Evolutionary conservation across 176 grass and related monocot species (phyloP).

Genomic region (Pharus latifolius): DNA sequence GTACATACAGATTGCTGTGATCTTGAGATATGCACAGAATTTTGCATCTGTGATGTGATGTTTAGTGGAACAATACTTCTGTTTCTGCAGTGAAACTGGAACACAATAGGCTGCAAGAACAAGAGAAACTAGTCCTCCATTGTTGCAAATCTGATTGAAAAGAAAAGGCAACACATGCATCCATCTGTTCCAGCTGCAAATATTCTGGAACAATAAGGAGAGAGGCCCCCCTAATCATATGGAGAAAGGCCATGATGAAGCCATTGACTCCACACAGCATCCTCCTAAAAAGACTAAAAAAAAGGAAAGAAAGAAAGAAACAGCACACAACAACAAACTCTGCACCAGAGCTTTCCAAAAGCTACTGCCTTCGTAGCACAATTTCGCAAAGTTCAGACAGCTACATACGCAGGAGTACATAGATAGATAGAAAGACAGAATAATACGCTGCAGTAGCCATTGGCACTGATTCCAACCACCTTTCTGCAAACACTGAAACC

Average conservation of each 20-base stretch:
- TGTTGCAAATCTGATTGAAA: constrained; percentile 23
- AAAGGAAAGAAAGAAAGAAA: not conserved
- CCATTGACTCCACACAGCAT: constrained; percentile 21
- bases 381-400: constrained; percentile 14
- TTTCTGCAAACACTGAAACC: constrained; percentile 39
- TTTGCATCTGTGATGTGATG: too few species aligned
- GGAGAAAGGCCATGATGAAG: constrained; percentile 5
- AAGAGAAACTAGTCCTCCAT: too few species aligned
- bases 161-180: not conserved
- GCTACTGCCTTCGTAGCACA: not conserved
- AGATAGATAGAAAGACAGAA: constrained; percentile 1
- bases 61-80: too few species aligned
- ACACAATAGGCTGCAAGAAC: too few species aligned
- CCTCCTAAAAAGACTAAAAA: constrained; percentile 11
- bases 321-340: not conserved
- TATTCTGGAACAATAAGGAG: not conserved
- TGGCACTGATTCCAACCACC: constrained; percentile 24
- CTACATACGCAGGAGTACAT: not conserved
- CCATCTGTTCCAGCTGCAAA: too few species aligned
- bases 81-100: too few species aligned
- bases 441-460: not conserved
- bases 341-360: constrained; percentile 17
- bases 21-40: too few species aligned
- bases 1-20: not conserved
- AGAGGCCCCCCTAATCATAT: not conserved